Conservation (phyloP, 2,329 filamentous ascomycete species). For the Chaetomiaceae sp. region DNA sequence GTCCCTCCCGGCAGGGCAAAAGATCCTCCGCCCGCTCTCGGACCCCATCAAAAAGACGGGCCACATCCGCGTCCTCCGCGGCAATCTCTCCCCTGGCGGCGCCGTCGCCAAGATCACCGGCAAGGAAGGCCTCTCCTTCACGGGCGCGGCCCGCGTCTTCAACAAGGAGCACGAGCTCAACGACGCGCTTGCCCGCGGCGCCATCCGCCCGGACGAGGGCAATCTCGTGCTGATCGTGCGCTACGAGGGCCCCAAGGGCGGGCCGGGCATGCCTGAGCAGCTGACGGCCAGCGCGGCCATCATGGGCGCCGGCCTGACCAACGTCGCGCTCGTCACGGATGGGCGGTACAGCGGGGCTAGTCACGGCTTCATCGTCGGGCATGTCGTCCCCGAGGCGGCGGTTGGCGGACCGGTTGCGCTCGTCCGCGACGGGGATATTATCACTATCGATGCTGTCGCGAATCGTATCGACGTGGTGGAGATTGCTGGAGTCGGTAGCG, state of each 20-base stretch:
- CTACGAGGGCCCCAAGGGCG: slow-evolving; percentile 90
- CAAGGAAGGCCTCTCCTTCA: slow-evolving; percentile 83
- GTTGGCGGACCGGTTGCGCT: slow-evolving; percentile 84
- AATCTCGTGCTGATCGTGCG: slow-evolving; percentile 87
- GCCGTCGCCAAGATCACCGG: slow-evolving; percentile 96
- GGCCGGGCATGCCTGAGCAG: slow-evolving; percentile 95
- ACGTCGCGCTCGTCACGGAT: slow-evolving; percentile 88
- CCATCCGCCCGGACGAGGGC: slow-evolving; percentile 50
- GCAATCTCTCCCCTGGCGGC: slow-evolving; percentile 82
- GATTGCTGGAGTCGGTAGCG: slow-evolving; percentile 47
- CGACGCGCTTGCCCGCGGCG: slow-evolving; percentile 61
- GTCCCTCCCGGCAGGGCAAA: slow-evolving; percentile 70
- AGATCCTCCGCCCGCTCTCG: slow-evolving; percentile 72
- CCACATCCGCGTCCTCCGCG: slow-evolving; percentile 81
- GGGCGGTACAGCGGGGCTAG: slow-evolving; percentile 83
- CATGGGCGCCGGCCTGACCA: slow-evolving; percentile 84
- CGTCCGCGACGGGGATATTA: slow-evolving; percentile 71
- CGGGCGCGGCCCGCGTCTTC: slow-evolving; percentile 76
- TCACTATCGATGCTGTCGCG: slow-evolving; percentile 79
- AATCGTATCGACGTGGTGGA: slow-evolving; percentile 66
- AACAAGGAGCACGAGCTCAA: slow-evolving; percentile 80
- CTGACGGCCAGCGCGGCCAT: slow-evolving; percentile 83
- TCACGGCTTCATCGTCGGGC: slow-evolving; percentile 91
- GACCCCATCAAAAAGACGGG: slow-evolving; percentile 74
- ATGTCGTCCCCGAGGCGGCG: slow-evolving; percentile 86